A percentile compares a stretch with the other conserved stretches of the same genome.
phyloP scores from a whole-genome alignment of 176 grass and related monocot species.

The Carex kokanica region DNA sequence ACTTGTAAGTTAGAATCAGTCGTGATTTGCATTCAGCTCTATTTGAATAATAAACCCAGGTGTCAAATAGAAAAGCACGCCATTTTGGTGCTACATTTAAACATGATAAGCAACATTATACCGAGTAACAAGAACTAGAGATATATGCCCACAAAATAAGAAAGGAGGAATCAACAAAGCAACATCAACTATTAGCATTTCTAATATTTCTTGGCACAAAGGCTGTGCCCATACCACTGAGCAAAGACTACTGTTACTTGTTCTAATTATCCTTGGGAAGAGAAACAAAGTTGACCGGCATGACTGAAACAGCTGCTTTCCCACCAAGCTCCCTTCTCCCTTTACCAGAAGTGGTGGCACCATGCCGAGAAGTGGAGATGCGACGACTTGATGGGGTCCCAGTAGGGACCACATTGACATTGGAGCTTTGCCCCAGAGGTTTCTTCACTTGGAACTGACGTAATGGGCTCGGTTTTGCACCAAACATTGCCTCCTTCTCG shows the following conservation, averaged over 20 bases:
- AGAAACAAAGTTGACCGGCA: slow-evolving; percentile 67
- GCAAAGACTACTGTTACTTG: slow-evolving; percentile 16
- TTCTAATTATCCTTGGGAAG: slow-evolving; percentile 56
- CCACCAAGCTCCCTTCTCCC: slow-evolving; percentile 42
- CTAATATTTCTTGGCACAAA: slow-evolving; percentile 21
- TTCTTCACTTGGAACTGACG: slow-evolving; percentile 52
- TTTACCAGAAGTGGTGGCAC: slow-evolving; percentile 48
- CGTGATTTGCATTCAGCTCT: not conserved
- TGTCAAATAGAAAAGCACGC: not conserved
- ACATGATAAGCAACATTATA: not conserved
- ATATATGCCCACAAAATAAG: not conserved
- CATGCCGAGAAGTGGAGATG: slow-evolving; percentile 49
- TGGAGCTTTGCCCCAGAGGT: slow-evolving; percentile 83
- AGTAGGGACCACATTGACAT: slow-evolving; percentile 36
- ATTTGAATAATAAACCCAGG: not conserved
- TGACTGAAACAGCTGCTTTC: slow-evolving; percentile 15
- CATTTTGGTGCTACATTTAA: not conserved
- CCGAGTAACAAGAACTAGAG: not conserved
- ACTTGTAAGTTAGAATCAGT: not conserved
- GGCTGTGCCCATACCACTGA: slow-evolving; percentile 9
- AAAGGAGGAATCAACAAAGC: slow-evolving; percentile 16
- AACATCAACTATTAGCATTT: not conserved
- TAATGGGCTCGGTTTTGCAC: slow-evolving; percentile 65
- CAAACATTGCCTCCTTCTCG: slow-evolving; percentile 60
- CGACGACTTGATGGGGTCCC: slow-evolving; percentile 38